Conservation (phyloP, 345 rosid species). For the Toxicodendron radicans region DNA sequence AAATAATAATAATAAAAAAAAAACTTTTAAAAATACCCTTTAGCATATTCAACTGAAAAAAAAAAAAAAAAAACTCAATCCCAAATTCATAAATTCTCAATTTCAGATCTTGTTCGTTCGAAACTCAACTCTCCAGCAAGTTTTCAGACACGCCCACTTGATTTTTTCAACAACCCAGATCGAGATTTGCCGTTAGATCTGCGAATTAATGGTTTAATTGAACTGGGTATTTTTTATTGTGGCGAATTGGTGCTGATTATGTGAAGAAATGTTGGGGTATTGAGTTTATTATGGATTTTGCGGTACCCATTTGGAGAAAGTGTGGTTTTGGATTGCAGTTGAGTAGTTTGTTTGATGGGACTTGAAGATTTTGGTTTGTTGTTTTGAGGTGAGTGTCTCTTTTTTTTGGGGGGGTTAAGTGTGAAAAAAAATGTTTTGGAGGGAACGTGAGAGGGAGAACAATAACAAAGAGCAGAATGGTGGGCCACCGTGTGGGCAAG, state of each 20-base stretch:
- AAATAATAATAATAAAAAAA: too few relatives aligned
- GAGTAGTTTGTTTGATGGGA: conserved; percentile 32
- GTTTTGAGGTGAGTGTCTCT: conserved; percentile 12
- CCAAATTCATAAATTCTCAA: not conserved
- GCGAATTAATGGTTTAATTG: not conserved
- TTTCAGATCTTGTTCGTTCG: not conserved
- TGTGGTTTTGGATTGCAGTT: conserved; percentile 15
- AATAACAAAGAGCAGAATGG: conserved; percentile 73
- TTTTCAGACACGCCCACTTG: not conserved
- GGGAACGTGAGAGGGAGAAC: conserved; percentile 84
- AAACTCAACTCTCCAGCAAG: not conserved
- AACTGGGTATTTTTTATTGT: not conserved
- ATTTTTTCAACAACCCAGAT: not conserved
- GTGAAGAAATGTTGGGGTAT: conserved; percentile 1
- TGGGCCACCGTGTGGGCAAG: conserved; percentile 90
- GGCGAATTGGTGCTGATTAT: conserved; percentile 13
- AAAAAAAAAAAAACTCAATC: not conserved
- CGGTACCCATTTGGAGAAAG: conserved; percentile 27
- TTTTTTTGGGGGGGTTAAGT: too few relatives aligned
- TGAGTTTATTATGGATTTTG: conserved; percentile 22
- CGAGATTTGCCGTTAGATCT: conserved; percentile 3
- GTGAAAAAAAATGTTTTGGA: conserved; percentile 67
- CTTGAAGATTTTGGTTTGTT: conserved; percentile 14
- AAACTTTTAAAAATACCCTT: too few relatives aligned
- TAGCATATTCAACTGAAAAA: not conserved